Evolutionary conservation across 345 rosid genomes (phyloP), one percentile per base, ranked within the genome.

Genomic region (Ceriops tagal): DNA sequence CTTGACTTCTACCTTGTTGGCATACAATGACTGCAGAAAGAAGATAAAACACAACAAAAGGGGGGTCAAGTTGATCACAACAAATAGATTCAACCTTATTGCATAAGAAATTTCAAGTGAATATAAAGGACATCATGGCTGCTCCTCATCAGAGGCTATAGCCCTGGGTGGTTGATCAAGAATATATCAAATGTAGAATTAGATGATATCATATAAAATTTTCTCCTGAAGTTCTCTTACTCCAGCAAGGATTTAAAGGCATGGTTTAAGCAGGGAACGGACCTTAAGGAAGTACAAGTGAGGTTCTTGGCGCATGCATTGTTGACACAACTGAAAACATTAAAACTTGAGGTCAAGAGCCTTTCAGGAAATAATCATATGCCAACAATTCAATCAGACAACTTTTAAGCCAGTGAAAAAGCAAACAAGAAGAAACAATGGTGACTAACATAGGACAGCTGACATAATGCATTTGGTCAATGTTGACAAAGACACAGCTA

Each of bases 1-100:
- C 56, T 79, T 71, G 71, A 84, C 87, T 62, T 83, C 88, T 51
- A 87, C 88, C 65, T 80, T 87, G 55, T 77, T 81, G 67, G 87
- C 87, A 63, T 68, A 73, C 60, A 78, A 52, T 51, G 84, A 67
- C 88, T 86, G 78, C 19, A 43, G 49, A 15, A 43, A 43, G 49
- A 43, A 43, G 5, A 43, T 43, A 15, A 43, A 24, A 20, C 32
- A 28, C 21, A 15, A 18, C 53, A 1, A 47, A 49, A 55, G 10
- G 20, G 16, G 8, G 43, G 51, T 27, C 31, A 52, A 16, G 61
- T 37, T 16, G 51, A 67, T 62, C 46, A 27, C 8, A 65, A 53
- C 6, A 59, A 11, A 47, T 34, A 24, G 1, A 27, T 8, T 5
- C 2, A 4, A 21, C 20, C 51, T 35, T 35, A 35, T 6, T 16